Evolutionary conservation across 1,284 basidiomycete genomes (phyloP).

Genomic region (Rhizoctonia solani): DNA sequence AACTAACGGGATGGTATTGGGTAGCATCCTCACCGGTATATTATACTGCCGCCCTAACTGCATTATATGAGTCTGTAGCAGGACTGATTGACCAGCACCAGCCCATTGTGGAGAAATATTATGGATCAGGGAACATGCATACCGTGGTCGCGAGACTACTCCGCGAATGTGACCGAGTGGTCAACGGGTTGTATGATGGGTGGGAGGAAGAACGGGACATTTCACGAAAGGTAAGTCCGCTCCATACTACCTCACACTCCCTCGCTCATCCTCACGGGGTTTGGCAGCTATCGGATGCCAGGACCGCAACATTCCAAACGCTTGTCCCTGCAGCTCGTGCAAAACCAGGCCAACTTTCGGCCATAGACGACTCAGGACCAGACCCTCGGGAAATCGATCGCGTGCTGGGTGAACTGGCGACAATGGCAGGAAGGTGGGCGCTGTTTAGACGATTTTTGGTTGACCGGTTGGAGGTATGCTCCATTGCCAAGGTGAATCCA

Average conservation of each 20-base stretch:
- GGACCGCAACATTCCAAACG: conserved; percentile 50
- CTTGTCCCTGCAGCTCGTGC: conserved; percentile 46
- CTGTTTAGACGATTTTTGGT: conserved; percentile 87
- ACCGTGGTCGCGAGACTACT: conserved; percentile 78
- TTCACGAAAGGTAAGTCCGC: conserved; percentile 62
- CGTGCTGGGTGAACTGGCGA: conserved; percentile 81
- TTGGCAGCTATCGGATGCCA: conserved; percentile 55
- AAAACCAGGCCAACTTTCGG: conserved; percentile 45
- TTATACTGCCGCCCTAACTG: conserved; percentile 84
- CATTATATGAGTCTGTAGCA: conserved; percentile 93
- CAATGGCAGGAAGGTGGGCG: conserved; percentile 90
- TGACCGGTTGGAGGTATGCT: conserved; percentile 64
- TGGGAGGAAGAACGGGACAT: conserved; percentile 90
- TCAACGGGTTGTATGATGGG: conserved; percentile 72
- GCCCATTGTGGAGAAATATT: conserved; percentile 97
- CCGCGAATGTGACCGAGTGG: conserved; percentile 85
- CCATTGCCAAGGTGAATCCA: too few species aligned
- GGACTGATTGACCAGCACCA: conserved; percentile 97
- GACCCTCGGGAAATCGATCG: conserved; percentile 92
- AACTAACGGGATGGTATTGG: neutral
- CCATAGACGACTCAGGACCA: conserved; percentile 68
- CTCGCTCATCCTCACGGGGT: conserved; percentile 21
- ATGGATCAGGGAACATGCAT: conserved; percentile 84
- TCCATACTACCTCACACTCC: neutral
- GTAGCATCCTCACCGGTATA: conserved; percentile 88